Base-by-base conservation (phyloP, 164 flowering plant species). In the Malania oleifera region DNA sequence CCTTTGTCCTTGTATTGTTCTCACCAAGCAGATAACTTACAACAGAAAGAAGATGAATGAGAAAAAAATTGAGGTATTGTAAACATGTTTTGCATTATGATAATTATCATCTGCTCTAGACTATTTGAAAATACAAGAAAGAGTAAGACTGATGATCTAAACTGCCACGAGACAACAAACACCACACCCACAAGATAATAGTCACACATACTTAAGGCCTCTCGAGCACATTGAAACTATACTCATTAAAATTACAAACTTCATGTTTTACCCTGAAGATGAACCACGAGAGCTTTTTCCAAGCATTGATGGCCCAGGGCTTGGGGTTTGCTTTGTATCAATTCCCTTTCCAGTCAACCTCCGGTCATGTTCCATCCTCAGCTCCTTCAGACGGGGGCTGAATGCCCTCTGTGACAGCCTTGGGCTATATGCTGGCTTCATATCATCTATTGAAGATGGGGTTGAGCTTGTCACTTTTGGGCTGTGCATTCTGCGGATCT, bases 391-490 rank as follows among this genome's bases (percentile, higher is more conserved):
- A 14, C 66, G 77, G 6, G 86, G 91, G 60, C 89, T 86, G 50
- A 62, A 67, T 23, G 67, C 67, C 66, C 63, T 66, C 14, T 59
- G 74, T 9, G 79, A 49, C 23, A 73, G 14, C 48, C 72, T 70
- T 53, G 95, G 92, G 66, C 92, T 87, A 60, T 58, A 62, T 17
- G 57, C 59, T 6, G 78, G 60, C 67, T 63, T 75, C 66, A 74
- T 70, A 24, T 65, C 79, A 41, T 76, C 82, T 35, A 27, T 52
- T 52, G 93, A 57, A 47, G 69, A 29, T 18, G 85, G 76, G 65
- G 78, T 70, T 14, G 89, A 72, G 61, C 98, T 88, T 19, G 90
- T 83, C 23, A 81, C 54, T 64, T 83, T 88, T 28, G 98, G 95
- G 65, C 96, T 91, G 29, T 69, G 70, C 12, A 71, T 67, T 35